A percentile compares a stretch with the other conserved stretches of the same genome.
These are phyloP conservation scores for Triglochin maritima DNA, from an alignment of 106 monocot genomes.

Conservation along the genomic window DNA sequence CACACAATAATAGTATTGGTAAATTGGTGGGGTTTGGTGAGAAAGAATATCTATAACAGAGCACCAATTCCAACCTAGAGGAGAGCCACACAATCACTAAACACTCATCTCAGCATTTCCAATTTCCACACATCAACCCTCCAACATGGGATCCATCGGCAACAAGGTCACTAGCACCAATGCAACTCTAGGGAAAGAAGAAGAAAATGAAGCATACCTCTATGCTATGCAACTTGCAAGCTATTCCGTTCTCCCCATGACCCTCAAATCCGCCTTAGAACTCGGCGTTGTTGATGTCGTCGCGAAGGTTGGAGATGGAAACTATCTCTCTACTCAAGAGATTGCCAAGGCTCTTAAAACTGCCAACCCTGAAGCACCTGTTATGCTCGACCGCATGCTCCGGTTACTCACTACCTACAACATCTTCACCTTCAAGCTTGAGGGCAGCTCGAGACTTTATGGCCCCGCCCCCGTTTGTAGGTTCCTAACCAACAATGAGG, in stretches of 20 bases:
- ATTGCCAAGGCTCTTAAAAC: not conserved
- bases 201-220: not conserved
- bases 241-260: slow-evolving; percentile 24
- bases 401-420: slow-evolving; percentile 5
- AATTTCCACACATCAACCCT: not conserved
- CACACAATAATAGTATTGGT: too few relatives aligned
- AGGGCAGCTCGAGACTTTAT: not conserved
- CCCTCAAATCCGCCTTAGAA: slow-evolving; percentile 26
- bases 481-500: slow-evolving; percentile 38
- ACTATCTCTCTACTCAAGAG: not conserved
- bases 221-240: slow-evolving; percentile 10
- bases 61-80: too few relatives aligned
- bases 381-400: slow-evolving; percentile 9
- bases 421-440: not conserved
- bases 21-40: too few relatives aligned
- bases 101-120: too few relatives aligned
- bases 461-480: slow-evolving; percentile 36
- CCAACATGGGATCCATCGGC: not conserved
- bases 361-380: slow-evolving; percentile 5
- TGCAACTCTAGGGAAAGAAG: not conserved
- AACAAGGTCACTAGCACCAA: not conserved
- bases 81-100: too few relatives aligned
- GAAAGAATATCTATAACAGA: too few relatives aligned
- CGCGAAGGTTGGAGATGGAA: not conserved
- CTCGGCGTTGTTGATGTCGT: slow-evolving; percentile 1